Evolutionary conservation across 192 early-diverging fungal species (phyloP).

Genomic region (Podila verticillata): DNA sequence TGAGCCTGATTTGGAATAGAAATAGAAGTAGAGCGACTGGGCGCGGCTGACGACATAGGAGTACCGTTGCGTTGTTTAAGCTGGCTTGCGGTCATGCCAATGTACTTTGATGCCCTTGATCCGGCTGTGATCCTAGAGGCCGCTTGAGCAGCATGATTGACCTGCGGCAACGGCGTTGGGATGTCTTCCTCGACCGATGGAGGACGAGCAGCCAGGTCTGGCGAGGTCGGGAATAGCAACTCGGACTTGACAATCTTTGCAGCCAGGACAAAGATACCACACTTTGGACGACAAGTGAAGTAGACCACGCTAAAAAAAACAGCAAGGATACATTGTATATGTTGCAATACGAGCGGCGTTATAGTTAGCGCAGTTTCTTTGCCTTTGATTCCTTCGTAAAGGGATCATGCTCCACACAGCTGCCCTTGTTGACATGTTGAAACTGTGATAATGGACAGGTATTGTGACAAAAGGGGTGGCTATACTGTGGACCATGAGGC

Average conservation of each 20-base stretch:
- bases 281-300: slow-evolving; percentile 74
- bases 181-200: slow-evolving; percentile 10
- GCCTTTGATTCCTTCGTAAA: neutral
- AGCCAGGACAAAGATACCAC: slow-evolving; percentile 78
- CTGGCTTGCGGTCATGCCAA: slow-evolving; percentile 65
- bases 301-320: slow-evolving; percentile 66
- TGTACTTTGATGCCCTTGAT: slow-evolving; percentile 66
- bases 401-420: neutral
- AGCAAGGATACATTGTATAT: neutral
- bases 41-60: slow-evolving; percentile 1
- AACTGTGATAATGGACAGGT: too few species aligned
- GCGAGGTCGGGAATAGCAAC: slow-evolving; percentile 16
- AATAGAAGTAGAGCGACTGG: slow-evolving; percentile 6
- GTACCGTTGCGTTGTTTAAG: slow-evolving; percentile 52
- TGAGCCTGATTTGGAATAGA: slow-evolving; percentile 3
- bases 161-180: slow-evolving; percentile 17
- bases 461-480: neutral
- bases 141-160: slow-evolving; percentile 56
- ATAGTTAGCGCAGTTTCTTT: neutral
- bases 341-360: neutral
- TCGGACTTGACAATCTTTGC: slow-evolving; percentile 61
- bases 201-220: slow-evolving; percentile 26
- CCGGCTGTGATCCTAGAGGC: slow-evolving; percentile 61
- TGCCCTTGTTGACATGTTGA: neutral
- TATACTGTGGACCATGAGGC: too few species aligned